Evolutionary conservation across 2,329 filamentous ascomycete genomes (phyloP), one percentile per base, ranked within the genome.

Genomic region (Aspergillus tamarii): DNA sequence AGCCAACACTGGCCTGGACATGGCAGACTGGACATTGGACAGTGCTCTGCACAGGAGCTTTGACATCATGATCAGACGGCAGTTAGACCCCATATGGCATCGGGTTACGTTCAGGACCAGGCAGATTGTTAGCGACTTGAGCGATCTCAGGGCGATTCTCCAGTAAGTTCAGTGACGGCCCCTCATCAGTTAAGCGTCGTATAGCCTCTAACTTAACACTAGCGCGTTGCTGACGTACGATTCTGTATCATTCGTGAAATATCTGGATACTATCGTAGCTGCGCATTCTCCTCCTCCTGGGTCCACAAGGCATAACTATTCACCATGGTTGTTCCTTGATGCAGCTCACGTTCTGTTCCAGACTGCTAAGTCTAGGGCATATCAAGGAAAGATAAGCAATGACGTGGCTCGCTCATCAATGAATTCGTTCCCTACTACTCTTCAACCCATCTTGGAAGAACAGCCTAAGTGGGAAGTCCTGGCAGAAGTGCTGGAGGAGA

Each of bases 1-100:
- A 80, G 87, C 88, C 21, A 98, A 97, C 73, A 86, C 89, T 1
- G 94, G 93, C 2, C 83, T 99, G 8, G 94, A 98, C 70, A 94
- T 98, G 88, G 94, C 96, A 64, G 94, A 97, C 73, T 98, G 94
- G 94, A 97, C 93, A 57, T 84, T 97, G 21, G 94, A 98, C 77
- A 97, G 92, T 73, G 94, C 94, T 41, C 81, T 98, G 65, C 91
- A 97, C 69, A 92, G 91, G 73, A 96, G 93, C 72, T 99, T 99
- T 76, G 95, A 98, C 76, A 84, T 91, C 64, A 90, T 94, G 61
- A 89, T 99, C 57, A 87, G 94, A 66, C 87, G 94, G 63, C 95
- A 99, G 77, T 83, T 99, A 21, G 94, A 98, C 73, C 94, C 94
- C 5, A 94, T 98, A 63, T 99, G 95, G 95, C 95, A 99, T 81